Evolutionary conservation across 306 rosid species (phyloP), one percentile per base, ranked within the genome.

Genomic region (Cajanus cajan): DNA sequence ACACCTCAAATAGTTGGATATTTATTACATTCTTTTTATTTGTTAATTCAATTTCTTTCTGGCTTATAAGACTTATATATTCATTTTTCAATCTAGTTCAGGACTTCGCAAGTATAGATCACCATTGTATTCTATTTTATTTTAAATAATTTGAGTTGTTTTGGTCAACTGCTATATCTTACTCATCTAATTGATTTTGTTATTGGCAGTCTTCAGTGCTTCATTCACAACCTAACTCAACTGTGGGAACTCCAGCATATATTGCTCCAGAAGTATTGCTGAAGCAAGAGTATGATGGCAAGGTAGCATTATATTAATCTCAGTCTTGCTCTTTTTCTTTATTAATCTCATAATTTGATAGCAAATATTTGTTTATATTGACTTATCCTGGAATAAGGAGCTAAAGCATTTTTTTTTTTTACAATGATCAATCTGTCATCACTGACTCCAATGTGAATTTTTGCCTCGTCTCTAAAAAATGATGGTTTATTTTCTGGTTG

Each of bases 191-290:
- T 59, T 28, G 12, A 14, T 59, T 59, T 59, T 12, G 21, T 14
- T 31, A 13, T 62, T 44, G 10, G 59, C 94, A 94, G 98, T 94
- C 98, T 48, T 94, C 92, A 0, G 88, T 94, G 83, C 92, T 92
- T 77, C 97, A 95, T 89, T 95, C 98, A 78, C 98, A 95, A 84
- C 98, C 97, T 6, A 95, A 87, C 81, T 95, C 98, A 76, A 90
- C 98, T 19, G 98, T 95, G 31, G 98, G 98, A 73, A 95, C 98
- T 61, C 97, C 97, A 22, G 98, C 98, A 59, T 94, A 94, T 86
- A 94, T 92, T 82, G 98, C 98, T 80, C 98, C 98, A 15, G 98
- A 95, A 87, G 95, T 95, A 73, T 78, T 95, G 28, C 82, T 87
- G 80, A 89, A 85, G 95, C 89, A 90, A 84, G 91, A 90, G 86